Evolutionary conservation across 139 green algal genomes (phyloP), one percentile per base, ranked within the genome.

Genomic region (Haematococcus lacustris): DNA sequence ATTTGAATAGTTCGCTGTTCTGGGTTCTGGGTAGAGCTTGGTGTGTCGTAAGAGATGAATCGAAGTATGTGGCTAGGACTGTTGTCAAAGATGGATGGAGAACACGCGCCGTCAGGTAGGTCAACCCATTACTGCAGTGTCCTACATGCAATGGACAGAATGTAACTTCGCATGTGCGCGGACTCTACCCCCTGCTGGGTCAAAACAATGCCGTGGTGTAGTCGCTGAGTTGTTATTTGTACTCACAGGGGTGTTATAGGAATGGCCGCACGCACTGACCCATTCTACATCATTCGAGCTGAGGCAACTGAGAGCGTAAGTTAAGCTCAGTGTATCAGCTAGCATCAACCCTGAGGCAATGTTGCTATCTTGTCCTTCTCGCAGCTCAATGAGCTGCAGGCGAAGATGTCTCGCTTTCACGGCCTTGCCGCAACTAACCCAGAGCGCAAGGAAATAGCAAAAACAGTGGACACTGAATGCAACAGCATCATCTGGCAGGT

Each of bases 81-180:
- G 77, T 43, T 73, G 91, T n/a, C 68, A 85, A 5, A 80, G 85
- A 57, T 96, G 91, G 91, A 87, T 92, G 2, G 66, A 78, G 1
- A 78, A 72, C 33, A 90, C 81, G 3, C 71, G 78, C 57, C 75
- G 76, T n/a, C 76, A 88, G 77, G 84, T 91, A 59, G 21, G 74
- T 67, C 25, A 50, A 3, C 38, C n/a, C 17, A 51, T 7, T 33
- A 41, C 32, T 33, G 33, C 40, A 50, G 5, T 4, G 1, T 43
- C 59, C 30, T 47, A 43, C 25, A 62, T 21, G n/a, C 47, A 70
- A 13, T 6, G 6, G 17, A 13, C 26, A 25, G n/a, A 32, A 13
- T 51, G 38, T 43, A 70, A 37, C 25, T 6, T 38, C 30, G 59
- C 59, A 33, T 25, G 25, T 50, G 6, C 17, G 6, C 37, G 21